phyloP scores from a whole-genome alignment of 2,329 filamentous ascomycete species.

The Ceratocystis ficicola region DNA sequence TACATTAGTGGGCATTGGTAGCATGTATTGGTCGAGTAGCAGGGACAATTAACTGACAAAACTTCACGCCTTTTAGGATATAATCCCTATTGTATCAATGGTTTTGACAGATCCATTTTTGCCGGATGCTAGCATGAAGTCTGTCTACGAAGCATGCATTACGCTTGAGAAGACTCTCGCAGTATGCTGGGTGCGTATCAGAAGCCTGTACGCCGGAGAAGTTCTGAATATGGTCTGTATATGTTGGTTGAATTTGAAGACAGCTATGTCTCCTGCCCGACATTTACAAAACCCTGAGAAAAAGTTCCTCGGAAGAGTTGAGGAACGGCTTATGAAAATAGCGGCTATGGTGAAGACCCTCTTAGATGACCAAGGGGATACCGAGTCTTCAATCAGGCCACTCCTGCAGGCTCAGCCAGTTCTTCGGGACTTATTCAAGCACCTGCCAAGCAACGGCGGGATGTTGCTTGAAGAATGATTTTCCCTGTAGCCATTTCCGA shows the following conservation, averaged over 20 bases:
- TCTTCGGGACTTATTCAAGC: conserved; percentile 12
- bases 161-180: conserved; percentile 47
- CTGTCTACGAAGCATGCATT: conserved; percentile 39
- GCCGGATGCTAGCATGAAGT: conserved; percentile 42
- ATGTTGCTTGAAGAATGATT: conserved; percentile 91
- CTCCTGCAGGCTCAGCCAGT: conserved; percentile 5
- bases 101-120: conserved; percentile 57
- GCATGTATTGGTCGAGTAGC: background rate
- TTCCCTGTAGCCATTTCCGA: conserved; percentile 83
- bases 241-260: conserved; percentile 50
- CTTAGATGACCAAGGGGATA: background rate
- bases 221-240: conserved; percentile 49
- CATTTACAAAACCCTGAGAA: conserved; percentile 24
- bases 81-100: conserved; percentile 54
- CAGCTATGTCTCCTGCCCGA: conserved; percentile 23
- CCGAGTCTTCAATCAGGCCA: conserved; percentile 18
- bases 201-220: conserved; percentile 27
- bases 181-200: conserved; percentile 60
- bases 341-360: background rate
- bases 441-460: conserved; percentile 38
- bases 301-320: background rate
- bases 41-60: background rate
- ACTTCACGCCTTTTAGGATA: conserved; percentile 33
- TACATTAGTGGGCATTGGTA: background rate
- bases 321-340: conserved; percentile 7